Conservation (phyloP, 108 stramenopile species). For the Pseudonitzschia multiseries region DNA sequence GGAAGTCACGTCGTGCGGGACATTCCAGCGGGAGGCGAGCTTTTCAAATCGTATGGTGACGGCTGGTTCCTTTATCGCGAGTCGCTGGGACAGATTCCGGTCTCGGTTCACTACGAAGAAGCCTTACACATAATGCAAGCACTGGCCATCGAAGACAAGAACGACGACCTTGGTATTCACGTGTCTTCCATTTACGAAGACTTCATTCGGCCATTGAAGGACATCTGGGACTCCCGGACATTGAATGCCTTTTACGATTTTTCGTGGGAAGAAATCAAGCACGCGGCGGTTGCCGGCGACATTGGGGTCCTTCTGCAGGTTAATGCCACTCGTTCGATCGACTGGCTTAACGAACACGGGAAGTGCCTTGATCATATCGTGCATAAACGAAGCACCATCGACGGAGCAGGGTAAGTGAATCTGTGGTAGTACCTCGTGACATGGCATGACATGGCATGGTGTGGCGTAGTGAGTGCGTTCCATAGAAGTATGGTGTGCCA, state of each 20-base stretch:
- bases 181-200: not conserved
- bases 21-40: conserved; percentile 23
- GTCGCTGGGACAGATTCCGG: not conserved
- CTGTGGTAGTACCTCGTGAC: too few species aligned
- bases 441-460: too few species aligned
- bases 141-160: not conserved
- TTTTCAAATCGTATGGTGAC: conserved; percentile 21
- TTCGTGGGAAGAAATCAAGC: conserved; percentile 4
- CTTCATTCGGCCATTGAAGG: not conserved
- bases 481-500: too few species aligned
- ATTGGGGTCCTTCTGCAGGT: conserved; percentile 15
- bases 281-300: not conserved
- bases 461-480: too few species aligned
- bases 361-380: conserved; percentile 32
- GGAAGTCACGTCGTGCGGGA: conserved; percentile 5
- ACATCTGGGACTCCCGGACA: conserved; percentile 11
- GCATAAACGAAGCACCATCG: conserved; percentile 15
- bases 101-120: not conserved
- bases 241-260: conserved; percentile 32
- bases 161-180: not conserved
- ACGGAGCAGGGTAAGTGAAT: conserved; percentile 28
- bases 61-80: not conserved
- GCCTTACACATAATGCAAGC: not conserved
- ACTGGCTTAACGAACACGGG: conserved; percentile 54
- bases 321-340: conserved; percentile 38